Conservation (phyloP, 192 early-diverging fungal genomes). For the Coemansia guatemalensis region DNA sequence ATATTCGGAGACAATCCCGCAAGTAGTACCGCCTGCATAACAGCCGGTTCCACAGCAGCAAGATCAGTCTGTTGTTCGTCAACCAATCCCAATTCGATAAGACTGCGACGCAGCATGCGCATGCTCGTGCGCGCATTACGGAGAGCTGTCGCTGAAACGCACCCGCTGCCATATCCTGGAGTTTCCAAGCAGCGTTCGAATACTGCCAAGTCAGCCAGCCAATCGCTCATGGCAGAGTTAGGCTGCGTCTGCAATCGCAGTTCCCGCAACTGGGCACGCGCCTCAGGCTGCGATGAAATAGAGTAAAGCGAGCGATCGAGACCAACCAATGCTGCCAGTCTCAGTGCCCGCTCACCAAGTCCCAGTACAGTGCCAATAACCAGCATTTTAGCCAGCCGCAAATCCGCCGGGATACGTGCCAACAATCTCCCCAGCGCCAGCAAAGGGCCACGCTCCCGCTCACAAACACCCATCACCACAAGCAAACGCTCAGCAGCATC, state of each 20-base stretch:
- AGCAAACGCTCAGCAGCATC: slow-evolving; percentile 60
- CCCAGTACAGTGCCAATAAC: slow-evolving; percentile 72
- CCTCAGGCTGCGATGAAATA: slow-evolving; percentile 20
- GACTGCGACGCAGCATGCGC: slow-evolving; percentile 59
- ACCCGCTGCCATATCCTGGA: background rate
- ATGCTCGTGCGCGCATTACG: slow-evolving; percentile 62
- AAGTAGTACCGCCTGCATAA: slow-evolving; percentile 74
- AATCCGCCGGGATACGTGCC: slow-evolving; percentile 70
- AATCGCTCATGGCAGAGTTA: slow-evolving; percentile 58
- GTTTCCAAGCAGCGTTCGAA: slow-evolving; percentile 22
- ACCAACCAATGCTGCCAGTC: slow-evolving; percentile 64
- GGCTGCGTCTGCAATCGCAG: slow-evolving; percentile 44
- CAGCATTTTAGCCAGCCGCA: slow-evolving; percentile 77
- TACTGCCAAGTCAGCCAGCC: slow-evolving; percentile 62
- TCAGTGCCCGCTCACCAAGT: slow-evolving; percentile 70
- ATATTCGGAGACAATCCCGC: slow-evolving; percentile 88
- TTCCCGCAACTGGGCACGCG: background rate
- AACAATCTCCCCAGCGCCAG: slow-evolving; percentile 71
- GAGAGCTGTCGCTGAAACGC: slow-evolving; percentile 63
- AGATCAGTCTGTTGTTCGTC: background rate
- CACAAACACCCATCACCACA: slow-evolving; percentile 62
- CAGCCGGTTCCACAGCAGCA: slow-evolving; percentile 20
- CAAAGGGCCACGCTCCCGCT: slow-evolving; percentile 48
- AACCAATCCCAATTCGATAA: slow-evolving; percentile 25
- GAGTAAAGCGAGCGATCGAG: slow-evolving; percentile 24